A percentile compares a stretch with the other conserved stretches of the same genome.
phyloP scores from a whole-genome alignment of 805 yeast species.

The Yarrowia deformans region DNA sequence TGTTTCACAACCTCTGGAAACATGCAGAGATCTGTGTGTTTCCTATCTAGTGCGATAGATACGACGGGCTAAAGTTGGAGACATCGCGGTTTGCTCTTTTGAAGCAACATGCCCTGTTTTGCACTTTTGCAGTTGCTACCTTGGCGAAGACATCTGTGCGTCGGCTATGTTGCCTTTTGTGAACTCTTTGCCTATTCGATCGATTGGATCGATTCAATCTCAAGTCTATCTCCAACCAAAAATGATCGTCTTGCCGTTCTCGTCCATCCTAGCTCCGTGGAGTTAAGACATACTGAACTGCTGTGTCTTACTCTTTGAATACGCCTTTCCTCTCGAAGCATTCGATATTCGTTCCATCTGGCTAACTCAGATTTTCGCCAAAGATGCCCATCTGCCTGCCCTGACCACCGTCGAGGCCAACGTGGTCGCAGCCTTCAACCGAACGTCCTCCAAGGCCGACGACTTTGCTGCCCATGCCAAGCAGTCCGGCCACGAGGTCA shows the following conservation, averaged over 20 bases:
- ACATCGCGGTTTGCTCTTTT: no score
- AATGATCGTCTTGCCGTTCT: neutral
- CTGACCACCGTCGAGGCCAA: slow-evolving; percentile 56
- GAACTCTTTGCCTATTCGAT: neutral
- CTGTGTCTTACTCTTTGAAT: no score
- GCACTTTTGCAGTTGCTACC: no score
- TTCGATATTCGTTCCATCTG: neutral
- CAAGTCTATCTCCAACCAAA: no score
- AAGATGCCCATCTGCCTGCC: slow-evolving; percentile 81
- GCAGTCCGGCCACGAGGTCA: slow-evolving; percentile 49
- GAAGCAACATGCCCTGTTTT: no score
- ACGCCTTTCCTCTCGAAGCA: no score
- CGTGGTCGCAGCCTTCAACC: slow-evolving; percentile 77
- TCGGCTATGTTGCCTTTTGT: no score
- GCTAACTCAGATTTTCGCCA: slow-evolving; percentile 70
- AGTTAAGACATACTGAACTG: no score
- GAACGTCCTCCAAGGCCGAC: slow-evolving; percentile 85
- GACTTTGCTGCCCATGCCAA: slow-evolving; percentile 70
- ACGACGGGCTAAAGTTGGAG: neutral
- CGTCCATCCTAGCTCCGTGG: neutral
- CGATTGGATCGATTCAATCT: no score
- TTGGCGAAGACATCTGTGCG: no score
- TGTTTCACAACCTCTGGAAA: no score
- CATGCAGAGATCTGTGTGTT: no score
- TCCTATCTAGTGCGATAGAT: neutral